These are phyloP conservation scores for Boletus reticuloceps DNA, from an alignment of 768 basidiomycete species.

Conservation along the genomic window DNA sequence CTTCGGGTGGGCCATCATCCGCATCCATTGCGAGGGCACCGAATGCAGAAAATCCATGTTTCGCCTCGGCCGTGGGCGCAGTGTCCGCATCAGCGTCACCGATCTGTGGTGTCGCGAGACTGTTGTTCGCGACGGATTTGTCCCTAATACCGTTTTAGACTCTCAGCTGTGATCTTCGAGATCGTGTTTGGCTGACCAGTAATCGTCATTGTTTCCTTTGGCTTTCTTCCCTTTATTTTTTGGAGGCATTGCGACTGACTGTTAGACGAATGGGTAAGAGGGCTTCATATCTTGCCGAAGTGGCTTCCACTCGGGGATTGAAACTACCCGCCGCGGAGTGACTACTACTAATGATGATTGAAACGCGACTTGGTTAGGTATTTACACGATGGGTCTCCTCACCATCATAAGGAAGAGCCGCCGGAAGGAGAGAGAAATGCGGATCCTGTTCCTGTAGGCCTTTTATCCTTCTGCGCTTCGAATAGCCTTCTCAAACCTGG, in stretches of 20 bases:
- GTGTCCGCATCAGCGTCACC: conserved; percentile 45
- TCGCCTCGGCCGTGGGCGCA: conserved; percentile 26
- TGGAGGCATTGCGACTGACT: conserved; percentile 37
- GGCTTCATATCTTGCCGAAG: conserved; percentile 18
- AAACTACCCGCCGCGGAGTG: conserved; percentile 11
- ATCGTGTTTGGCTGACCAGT: conserved; percentile 54
- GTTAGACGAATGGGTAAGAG: background rate
- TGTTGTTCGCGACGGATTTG: conserved; percentile 48
- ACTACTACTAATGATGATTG: background rate
- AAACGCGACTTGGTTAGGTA: background rate
- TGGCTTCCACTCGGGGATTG: conserved; percentile 8
- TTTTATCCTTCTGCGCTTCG: conserved; percentile 5
- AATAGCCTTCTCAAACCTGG: conserved; percentile 16
- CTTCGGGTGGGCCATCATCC: conserved; percentile 38
- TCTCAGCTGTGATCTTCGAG: conserved; percentile 16
- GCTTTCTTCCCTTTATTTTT: conserved; percentile 86
- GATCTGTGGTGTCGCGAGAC: conserved; percentile 25
- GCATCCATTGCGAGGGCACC: conserved; percentile 44
- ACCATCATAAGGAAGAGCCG: conserved; percentile 97
- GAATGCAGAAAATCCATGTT: conserved; percentile 50
- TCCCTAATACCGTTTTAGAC: conserved; percentile 45
- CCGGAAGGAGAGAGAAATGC: conserved; percentile 95
- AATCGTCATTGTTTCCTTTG: conserved; percentile 75
- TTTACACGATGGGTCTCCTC: conserved; percentile 75
- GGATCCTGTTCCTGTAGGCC: conserved; percentile 85